These are phyloP conservation scores for Yarrowia yakushimensis DNA, from an alignment of 805 yeast genomes.

Conservation along the genomic window DNA sequence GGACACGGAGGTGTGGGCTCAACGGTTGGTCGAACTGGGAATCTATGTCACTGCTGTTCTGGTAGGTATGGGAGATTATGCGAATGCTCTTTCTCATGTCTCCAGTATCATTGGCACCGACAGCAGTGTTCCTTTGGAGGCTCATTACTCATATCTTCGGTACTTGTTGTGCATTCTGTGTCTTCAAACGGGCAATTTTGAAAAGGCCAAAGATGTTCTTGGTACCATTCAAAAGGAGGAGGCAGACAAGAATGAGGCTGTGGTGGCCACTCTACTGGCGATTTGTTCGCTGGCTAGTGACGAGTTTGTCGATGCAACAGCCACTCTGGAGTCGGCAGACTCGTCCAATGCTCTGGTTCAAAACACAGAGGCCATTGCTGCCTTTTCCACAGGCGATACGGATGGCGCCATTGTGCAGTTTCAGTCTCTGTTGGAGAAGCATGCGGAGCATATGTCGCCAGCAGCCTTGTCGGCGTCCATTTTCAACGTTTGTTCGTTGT, in stretches of 20 bases:
- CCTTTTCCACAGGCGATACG: not conserved
- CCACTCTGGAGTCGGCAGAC: not conserved
- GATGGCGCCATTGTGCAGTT: constrained; percentile 14
- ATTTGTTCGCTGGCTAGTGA: not conserved
- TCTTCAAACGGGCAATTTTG: constrained; percentile 12
- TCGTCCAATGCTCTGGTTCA: constrained; percentile 16
- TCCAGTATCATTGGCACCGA: not conserved
- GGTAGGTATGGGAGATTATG: constrained; percentile 36
- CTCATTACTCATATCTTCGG: not conserved
- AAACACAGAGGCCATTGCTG: constrained; percentile 12
- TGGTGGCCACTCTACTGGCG: not conserved
- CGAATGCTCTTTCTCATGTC: constrained; percentile 33
- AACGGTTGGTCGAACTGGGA: constrained; percentile 35
- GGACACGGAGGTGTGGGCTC: constrained; percentile 28
- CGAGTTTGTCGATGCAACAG: not conserved
- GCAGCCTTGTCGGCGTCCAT: constrained; percentile 10
- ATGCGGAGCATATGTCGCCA: constrained; percentile 12
- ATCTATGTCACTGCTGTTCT: constrained; percentile 37
- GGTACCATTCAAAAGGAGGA: not conserved
- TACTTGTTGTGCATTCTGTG: not conserved
- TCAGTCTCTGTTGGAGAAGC: constrained; percentile 1
- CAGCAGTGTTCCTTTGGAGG: not conserved
- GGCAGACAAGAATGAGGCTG: not conserved
- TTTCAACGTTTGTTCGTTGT: constrained; percentile 5
- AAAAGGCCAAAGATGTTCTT: not conserved